Conservation (phyloP, 345 rosid genomes). For the Gynandropsis gynandra region DNA sequence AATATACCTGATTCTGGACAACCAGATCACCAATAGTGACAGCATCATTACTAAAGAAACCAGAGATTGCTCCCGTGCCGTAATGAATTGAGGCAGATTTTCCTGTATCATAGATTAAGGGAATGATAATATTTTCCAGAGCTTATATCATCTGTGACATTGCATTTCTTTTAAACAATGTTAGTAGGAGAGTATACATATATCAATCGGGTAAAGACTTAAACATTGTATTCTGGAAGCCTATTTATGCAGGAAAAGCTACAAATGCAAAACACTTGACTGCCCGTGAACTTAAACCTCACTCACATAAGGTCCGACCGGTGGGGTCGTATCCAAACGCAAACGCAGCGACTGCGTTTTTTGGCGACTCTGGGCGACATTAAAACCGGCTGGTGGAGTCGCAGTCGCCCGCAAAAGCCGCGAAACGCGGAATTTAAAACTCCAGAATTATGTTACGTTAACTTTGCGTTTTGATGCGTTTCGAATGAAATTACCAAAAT, state of each 20-base stretch:
- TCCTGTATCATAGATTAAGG: constrained; percentile 37
- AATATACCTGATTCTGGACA: constrained; percentile 61
- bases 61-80: constrained; percentile 79
- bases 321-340: no score
- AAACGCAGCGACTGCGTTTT: no score
- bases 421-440: no score
- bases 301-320: no score
- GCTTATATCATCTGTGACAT: constrained; percentile 6
- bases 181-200: neutral
- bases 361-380: no score
- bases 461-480: no score
- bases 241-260: constrained; percentile 2
- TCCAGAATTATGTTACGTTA: no score
- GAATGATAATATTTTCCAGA: constrained; percentile 8
- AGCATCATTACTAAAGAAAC: constrained; percentile 73
- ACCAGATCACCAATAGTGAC: constrained; percentile 68
- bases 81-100: constrained; percentile 72
- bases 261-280: neutral
- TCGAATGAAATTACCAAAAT: no score
- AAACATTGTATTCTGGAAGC: no score
- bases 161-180: constrained; percentile 13
- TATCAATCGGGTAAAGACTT: no score
- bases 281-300: constrained; percentile 1
- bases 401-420: no score
- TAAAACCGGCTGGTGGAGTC: no score